Base-by-base conservation (phyloP, 768 basidiomycete species). In the Hygrophorus pudorinus region DNA sequence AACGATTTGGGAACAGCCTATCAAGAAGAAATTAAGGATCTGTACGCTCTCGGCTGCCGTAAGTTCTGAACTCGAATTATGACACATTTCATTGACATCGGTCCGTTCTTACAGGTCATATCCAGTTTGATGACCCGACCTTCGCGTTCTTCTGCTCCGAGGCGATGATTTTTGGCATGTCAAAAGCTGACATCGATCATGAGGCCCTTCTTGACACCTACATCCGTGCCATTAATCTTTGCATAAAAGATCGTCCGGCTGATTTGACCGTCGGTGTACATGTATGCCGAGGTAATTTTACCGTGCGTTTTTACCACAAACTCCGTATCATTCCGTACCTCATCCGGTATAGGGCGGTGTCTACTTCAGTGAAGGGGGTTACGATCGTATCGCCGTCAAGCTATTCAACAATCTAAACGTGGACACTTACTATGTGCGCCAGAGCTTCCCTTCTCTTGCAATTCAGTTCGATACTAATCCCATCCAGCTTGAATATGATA, bases 61-160 rank as follows among this genome's bases (percentile, higher is more conserved):
- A 49, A 57, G 70, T 62, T 17, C 69, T 72, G 48, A 70, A 17
- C 20, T 33, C 12, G 2, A 33, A 10, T 37, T 11, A 18, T 16
- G n/a, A 11, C 12, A 38, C 17, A 21, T 6, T 12, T 45, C 20
- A 32, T 16, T 34, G 5, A 36, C 16, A n/a, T 13, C 28, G 13
- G 20, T 27, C 18, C 11, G 16, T 32, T 34, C 39, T 32, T 11
- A n/a, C 34, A 73, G 73, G 73, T 20, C 66, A 71, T 45, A 69
- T 75, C 31, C 73, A 74, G 53, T 59, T 75, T 36, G 73, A 75
- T 45, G 72, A 74, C 51, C 70, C 73, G 0, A 74, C 71, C 0
- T 71, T 74, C 48, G 70, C 68, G 32, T 85, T 78, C 62, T 84
- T 85, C 55, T 88, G 85, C 57, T 68, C 70, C 45, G 76, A 79